A percentile compares a stretch with the other conserved stretches of the same genome.
These are phyloP conservation scores for Acephala macrosclerotiorum DNA, from an alignment of 2,329 filamentous ascomycete genomes.

Conservation along the genomic window DNA sequence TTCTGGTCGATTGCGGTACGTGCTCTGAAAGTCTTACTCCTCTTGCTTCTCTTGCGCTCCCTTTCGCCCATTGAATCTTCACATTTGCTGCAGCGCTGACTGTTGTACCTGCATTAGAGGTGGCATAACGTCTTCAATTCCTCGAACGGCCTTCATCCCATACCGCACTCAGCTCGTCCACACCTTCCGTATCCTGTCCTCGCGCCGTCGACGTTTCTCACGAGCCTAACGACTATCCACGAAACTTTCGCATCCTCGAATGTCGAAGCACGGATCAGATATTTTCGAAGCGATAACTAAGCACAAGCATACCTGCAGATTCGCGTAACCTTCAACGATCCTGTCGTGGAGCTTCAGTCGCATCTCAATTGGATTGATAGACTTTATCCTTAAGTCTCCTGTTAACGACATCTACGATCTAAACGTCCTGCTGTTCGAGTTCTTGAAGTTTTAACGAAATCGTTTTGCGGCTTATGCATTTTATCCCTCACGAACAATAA, in stretches of 20 bases:
- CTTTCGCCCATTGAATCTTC: constrained; percentile 37
- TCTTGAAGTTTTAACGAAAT: constrained; percentile 40
- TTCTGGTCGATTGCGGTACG: constrained; percentile 36
- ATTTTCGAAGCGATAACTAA: constrained; percentile 40
- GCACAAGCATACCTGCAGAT: constrained; percentile 48
- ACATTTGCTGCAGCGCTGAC: constrained; percentile 42
- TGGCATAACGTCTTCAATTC: constrained; percentile 41
- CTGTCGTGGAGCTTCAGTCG: constrained; percentile 45
- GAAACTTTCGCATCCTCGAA: constrained; percentile 39
- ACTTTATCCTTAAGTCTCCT: constrained; percentile 42
- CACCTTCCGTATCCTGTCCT: constrained; percentile 18
- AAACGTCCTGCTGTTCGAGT: constrained; percentile 47
- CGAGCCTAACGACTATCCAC: constrained; percentile 40
- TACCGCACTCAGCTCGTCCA: constrained; percentile 23
- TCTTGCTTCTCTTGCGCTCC: constrained; percentile 24
- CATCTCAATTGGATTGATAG: constrained; percentile 45
- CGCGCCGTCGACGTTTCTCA: constrained; percentile 24
- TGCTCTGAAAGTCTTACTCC: constrained; percentile 37
- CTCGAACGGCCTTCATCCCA: constrained; percentile 30
- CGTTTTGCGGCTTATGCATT: constrained; percentile 40
- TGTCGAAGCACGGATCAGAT: constrained; percentile 41
- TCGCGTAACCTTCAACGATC: constrained; percentile 42
- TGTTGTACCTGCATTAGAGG: constrained; percentile 47
- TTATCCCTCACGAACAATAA: constrained; percentile 39
- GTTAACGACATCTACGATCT: constrained; percentile 53